Percentiles rank a stretch among this genome's conserved stretches.
Evolutionary conservation across 768 basidiomycete genomes (phyloP).

Genomic region (Lactarius quietus): DNA sequence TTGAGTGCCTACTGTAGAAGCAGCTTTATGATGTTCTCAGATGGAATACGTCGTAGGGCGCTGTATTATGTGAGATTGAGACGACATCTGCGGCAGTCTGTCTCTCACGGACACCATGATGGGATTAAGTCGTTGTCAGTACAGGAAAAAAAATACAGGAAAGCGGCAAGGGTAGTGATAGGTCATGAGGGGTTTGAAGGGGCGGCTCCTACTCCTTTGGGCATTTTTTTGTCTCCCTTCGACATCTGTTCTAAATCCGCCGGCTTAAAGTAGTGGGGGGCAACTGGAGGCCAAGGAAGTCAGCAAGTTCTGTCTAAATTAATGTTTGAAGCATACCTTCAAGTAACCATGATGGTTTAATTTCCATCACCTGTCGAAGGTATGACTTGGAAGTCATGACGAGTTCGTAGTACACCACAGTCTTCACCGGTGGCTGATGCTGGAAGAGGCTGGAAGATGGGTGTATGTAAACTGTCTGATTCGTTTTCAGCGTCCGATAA

Average conservation of each 20-base stretch:
- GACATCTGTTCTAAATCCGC: slow-evolving; percentile 78
- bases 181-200: slow-evolving; percentile 18
- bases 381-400: slow-evolving; percentile 98
- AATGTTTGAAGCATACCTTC: slow-evolving; percentile 58
- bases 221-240: slow-evolving; percentile 89
- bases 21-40: not conserved
- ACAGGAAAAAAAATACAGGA: slow-evolving; percentile 8
- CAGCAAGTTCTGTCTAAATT: slow-evolving; percentile 15
- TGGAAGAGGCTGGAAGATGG: slow-evolving; percentile 96
- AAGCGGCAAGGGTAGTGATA: slow-evolving; percentile 2
- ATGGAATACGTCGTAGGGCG: not conserved
- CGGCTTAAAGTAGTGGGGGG: slow-evolving; percentile 93
- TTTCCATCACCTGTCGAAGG: slow-evolving; percentile 98
- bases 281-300: slow-evolving; percentile 49
- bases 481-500: slow-evolving; percentile 94
- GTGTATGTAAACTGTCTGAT: slow-evolving; percentile 95
- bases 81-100: not conserved
- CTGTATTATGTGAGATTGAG: not conserved
- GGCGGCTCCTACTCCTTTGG: slow-evolving; percentile 56
- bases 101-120: not conserved
- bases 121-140: slow-evolving; percentile 4
- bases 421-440: slow-evolving; percentile 88
- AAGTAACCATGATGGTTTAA: slow-evolving; percentile 90
- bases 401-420: slow-evolving; percentile 91
- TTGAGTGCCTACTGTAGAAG: not conserved